Conservation (phyloP, 306 rosid species). For the Pterocarpus santalinus region DNA sequence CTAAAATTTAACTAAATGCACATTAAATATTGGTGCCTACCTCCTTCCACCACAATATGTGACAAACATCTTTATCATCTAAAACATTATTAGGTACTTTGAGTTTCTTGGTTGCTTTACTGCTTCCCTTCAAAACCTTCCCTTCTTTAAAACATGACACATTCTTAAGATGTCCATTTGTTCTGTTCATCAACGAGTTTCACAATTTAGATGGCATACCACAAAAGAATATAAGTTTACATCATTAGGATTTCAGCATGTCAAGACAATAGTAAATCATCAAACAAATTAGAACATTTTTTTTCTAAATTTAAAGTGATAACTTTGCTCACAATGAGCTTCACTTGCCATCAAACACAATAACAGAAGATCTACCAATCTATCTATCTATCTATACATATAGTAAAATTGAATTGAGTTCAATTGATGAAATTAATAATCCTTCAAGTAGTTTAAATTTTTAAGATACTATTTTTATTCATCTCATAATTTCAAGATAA, state of each 20-base stretch:
- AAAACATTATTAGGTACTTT: constrained; percentile 52
- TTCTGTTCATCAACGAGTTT: constrained; percentile 35
- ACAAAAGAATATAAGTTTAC: constrained; percentile 28
- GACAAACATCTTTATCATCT: constrained; percentile 77
- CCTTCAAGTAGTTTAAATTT: too few relatives aligned
- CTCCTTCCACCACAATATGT: constrained; percentile 94
- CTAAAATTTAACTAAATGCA: constrained; percentile 9
- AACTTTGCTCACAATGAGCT: background rate
- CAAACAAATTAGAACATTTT: background rate
- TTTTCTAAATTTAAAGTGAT: constrained; percentile 21
- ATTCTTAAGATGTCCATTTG: constrained; percentile 51
- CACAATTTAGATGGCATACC: constrained; percentile 41
- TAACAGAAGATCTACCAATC: background rate
- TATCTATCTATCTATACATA: too few relatives aligned
- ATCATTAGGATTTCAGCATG: constrained; percentile 31
- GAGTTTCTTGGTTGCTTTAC: constrained; percentile 65
- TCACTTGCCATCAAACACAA: constrained; percentile 21
- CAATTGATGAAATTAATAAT: too few relatives aligned
- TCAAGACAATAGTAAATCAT: constrained; percentile 4
- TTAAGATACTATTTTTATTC: too few relatives aligned
- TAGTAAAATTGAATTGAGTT: too few relatives aligned
- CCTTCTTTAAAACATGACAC: constrained; percentile 54
- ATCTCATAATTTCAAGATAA: too few relatives aligned
- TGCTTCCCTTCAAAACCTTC: constrained; percentile 62
- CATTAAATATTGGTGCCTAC: constrained; percentile 41